Percentiles rank a stretch among this genome's conserved stretches.
Conservation (phyloP, 140 eudicot species). For the Senecio squalidus region DNA sequence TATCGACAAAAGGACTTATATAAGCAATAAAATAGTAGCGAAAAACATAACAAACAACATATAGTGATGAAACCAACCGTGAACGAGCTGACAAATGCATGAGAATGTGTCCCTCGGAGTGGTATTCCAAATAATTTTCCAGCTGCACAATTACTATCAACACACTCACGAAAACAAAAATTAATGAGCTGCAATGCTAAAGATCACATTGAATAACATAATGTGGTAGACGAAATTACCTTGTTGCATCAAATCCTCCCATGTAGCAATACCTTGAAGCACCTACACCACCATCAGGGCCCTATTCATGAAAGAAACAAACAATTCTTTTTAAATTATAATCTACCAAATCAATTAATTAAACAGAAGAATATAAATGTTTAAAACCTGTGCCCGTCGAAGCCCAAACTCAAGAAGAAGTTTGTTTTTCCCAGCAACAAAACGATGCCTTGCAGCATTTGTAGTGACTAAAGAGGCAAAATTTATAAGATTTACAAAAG, state of each 20-base stretch:
- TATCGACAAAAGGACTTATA: constrained; percentile 4
- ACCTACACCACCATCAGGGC: constrained; percentile 97
- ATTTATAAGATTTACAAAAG: constrained; percentile 87
- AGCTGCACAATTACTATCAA: constrained; percentile 91
- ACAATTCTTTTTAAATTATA: background rate
- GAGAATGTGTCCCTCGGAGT: constrained; percentile 97
- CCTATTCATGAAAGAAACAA: constrained; percentile 36
- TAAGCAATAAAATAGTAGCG: constrained; percentile 1
- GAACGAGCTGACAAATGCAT: constrained; percentile 98
- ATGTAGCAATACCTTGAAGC: constrained; percentile 96
- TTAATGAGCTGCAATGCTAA: constrained; percentile 5
- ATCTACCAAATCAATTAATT: background rate
- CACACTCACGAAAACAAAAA: constrained; percentile 19
- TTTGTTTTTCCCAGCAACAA: constrained; percentile 94
- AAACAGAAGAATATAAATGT: background rate
- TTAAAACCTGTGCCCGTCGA: constrained; percentile 86
- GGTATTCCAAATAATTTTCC: constrained; percentile 98
- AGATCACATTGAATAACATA: background rate
- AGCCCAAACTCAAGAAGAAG: constrained; percentile 94
- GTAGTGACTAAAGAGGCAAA: constrained; percentile 92
- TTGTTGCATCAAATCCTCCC: constrained; percentile 99
- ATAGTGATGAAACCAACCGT: constrained; percentile 52
- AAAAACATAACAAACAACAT: background rate
- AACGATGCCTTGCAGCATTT: constrained; percentile 97
- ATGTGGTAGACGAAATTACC: constrained; percentile 37